Conservation (phyloP, 1,139 yeast genomes). For the Yamadazyma sp. region DNA sequence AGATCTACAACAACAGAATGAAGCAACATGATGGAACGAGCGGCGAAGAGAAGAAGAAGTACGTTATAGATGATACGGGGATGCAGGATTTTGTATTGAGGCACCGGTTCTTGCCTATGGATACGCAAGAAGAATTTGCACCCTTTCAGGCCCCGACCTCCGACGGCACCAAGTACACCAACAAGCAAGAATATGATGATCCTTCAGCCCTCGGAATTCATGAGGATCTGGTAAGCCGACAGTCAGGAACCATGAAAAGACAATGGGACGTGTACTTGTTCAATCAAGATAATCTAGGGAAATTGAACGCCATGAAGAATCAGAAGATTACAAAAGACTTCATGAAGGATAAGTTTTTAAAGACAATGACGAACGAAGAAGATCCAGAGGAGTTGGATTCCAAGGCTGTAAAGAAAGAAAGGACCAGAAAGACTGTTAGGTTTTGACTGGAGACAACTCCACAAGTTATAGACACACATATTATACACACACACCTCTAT, state of each 20-base stretch:
- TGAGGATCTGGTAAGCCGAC: conserved; percentile 11
- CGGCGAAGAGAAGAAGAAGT: conserved; percentile 23
- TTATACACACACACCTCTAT: no score
- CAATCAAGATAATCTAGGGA: conserved; percentile 39
- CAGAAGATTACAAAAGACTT: conserved; percentile 22
- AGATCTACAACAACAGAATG: conserved; percentile 49
- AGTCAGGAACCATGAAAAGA: conserved; percentile 12
- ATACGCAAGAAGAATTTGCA: conserved; percentile 28
- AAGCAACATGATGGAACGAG: conserved; percentile 15
- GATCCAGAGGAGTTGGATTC: conserved; percentile 12
- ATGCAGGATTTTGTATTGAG: conserved; percentile 56
- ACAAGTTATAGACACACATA: not conserved
- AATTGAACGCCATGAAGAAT: conserved; percentile 28
- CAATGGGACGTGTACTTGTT: conserved; percentile 49
- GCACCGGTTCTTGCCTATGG: conserved; percentile 45
- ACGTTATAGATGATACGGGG: conserved; percentile 55
- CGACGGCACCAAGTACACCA: conserved; percentile 2
- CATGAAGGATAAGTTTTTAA: conserved; percentile 24
- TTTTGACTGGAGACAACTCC: no score
- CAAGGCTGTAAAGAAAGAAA: conserved; percentile 7
- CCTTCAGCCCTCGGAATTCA: conserved; percentile 28
- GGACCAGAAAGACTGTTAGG: conserved; percentile 23
- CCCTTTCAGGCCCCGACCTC: conserved; percentile 23
- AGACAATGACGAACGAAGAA: conserved; percentile 18
- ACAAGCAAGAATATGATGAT: conserved; percentile 12